phyloP scores from a whole-genome alignment of 371 early-diverging fungal genomes.

The Globomyces sp. region DNA sequence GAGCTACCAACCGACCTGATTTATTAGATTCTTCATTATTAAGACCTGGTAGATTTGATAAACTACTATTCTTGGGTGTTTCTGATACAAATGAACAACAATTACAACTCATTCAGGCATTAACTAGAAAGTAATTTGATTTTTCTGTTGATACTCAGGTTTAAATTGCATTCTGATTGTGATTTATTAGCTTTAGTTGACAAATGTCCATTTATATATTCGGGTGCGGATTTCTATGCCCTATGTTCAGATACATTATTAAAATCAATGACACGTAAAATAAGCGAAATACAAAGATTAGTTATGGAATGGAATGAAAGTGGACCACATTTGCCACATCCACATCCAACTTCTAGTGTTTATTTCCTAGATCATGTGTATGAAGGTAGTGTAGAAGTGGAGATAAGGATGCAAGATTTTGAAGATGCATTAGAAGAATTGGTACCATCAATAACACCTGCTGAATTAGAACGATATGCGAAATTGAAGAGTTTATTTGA shows the following conservation, averaged over 20 bases:
- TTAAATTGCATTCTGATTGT: conserved; percentile 75
- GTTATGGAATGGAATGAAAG: conserved; percentile 21
- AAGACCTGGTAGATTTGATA: conserved; percentile 97
- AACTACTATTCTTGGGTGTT: conserved; percentile 91
- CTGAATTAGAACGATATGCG: conserved; percentile 86
- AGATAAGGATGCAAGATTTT: conserved; percentile 81
- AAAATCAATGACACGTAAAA: conserved; percentile 90
- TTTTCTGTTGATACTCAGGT: conserved; percentile 44
- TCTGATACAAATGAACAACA: conserved; percentile 83
- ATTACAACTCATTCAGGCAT: conserved; percentile 81
- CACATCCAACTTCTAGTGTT: conserved; percentile 66
- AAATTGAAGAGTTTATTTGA: conserved; percentile 64
- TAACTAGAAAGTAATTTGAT: conserved; percentile 67
- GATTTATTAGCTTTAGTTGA: conserved; percentile 75
- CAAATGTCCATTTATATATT: conserved; percentile 84
- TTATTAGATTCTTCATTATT: conserved; percentile 96
- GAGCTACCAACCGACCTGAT: conserved; percentile 99
- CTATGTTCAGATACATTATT: conserved; percentile 96
- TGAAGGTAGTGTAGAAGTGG: conserved; percentile 50
- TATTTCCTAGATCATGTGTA: conserved; percentile 81
- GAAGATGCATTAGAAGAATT: conserved; percentile 76
- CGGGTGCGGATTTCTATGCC: conserved; percentile 98
- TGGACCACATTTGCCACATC: conserved; percentile 16
- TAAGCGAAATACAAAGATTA: conserved; percentile 66
- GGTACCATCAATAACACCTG: conserved; percentile 83